Evolutionary conservation across 257 asterid genomes (phyloP).

Genomic region (Ligustrum vulgare): DNA sequence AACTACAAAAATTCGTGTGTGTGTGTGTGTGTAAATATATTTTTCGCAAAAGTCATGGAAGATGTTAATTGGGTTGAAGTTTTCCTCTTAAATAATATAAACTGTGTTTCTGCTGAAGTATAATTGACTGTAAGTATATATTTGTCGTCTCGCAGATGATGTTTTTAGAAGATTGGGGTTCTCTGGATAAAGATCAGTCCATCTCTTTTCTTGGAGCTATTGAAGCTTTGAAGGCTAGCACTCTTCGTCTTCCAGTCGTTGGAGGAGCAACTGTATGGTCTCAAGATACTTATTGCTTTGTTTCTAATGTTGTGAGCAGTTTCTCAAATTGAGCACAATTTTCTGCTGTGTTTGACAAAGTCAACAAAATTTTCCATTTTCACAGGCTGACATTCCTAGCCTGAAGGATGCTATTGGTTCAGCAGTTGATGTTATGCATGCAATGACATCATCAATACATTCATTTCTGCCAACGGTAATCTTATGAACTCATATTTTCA

Average conservation of each 20-base stretch:
- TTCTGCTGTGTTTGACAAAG: constrained; percentile 12
- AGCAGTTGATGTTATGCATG: constrained; percentile 73
- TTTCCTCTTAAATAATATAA: not conserved
- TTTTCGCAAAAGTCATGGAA: not conserved
- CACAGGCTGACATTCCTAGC: constrained; percentile 68
- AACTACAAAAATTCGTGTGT: not conserved
- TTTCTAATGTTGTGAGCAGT: constrained; percentile 31
- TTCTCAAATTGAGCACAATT: not conserved
- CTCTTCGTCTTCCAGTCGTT: constrained; percentile 81
- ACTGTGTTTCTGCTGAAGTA: not conserved
- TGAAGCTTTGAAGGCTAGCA: constrained; percentile 90
- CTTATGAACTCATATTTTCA: not conserved
- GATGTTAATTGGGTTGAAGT: not conserved
- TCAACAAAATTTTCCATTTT: constrained; percentile 15
- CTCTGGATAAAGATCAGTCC: constrained; percentile 68
- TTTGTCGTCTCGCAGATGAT: constrained; percentile 37
- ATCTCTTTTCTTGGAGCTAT: constrained; percentile 75
- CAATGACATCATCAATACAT: constrained; percentile 55
- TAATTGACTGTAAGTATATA: not conserved
- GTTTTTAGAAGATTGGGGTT: constrained; percentile 70
- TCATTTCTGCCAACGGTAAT: constrained; percentile 60
- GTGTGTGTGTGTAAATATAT: too few relatives aligned
- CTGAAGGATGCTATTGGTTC: constrained; percentile 81
- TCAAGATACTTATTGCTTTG: constrained; percentile 43
- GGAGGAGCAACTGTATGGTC: constrained; percentile 80